A percentile compares a stretch with the other conserved stretches of the same genome.
phyloP scores from a whole-genome alignment of 1,284 basidiomycete genomes.

The Stereum hirsutum region DNA sequence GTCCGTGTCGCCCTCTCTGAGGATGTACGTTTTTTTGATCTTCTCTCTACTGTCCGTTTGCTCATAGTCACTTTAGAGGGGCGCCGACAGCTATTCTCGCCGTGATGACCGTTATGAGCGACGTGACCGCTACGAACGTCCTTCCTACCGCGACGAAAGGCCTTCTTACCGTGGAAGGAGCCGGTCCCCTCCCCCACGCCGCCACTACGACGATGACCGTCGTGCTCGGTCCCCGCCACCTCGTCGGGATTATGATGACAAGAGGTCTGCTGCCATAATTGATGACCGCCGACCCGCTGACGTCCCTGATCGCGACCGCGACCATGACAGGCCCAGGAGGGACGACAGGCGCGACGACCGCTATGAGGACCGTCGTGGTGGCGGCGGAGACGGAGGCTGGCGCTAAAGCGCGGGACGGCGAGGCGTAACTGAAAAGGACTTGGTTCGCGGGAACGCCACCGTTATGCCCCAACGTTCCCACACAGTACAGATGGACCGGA shows the following conservation, averaged over 20 bases:
- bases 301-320: constrained; percentile 68
- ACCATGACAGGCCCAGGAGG: constrained; percentile 68
- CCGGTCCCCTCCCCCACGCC: constrained; percentile 54
- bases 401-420: constrained; percentile 21
- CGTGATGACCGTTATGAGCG: constrained; percentile 31
- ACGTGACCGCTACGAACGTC: constrained; percentile 42
- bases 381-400: constrained; percentile 70
- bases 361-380: constrained; percentile 41
- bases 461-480: no score
- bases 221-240: constrained; percentile 72
- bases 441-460: no score
- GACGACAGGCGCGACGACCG: constrained; percentile 68
- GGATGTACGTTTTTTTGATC: constrained; percentile 32
- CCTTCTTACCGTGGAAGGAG: constrained; percentile 62
- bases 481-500: no score
- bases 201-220: constrained; percentile 53
- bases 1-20: constrained; percentile 71
- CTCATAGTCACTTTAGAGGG: constrained; percentile 35
- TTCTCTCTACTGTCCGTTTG: neutral
- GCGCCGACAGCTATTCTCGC: constrained; percentile 66
- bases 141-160: constrained; percentile 20
- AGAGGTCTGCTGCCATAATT: constrained; percentile 77
- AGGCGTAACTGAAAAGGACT: no score
- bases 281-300: constrained; percentile 71
- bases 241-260: constrained; percentile 67